These are phyloP conservation scores for Neolecta irregularis DNA, from an alignment of 1,139 yeast genomes.

Conservation along the genomic window DNA sequence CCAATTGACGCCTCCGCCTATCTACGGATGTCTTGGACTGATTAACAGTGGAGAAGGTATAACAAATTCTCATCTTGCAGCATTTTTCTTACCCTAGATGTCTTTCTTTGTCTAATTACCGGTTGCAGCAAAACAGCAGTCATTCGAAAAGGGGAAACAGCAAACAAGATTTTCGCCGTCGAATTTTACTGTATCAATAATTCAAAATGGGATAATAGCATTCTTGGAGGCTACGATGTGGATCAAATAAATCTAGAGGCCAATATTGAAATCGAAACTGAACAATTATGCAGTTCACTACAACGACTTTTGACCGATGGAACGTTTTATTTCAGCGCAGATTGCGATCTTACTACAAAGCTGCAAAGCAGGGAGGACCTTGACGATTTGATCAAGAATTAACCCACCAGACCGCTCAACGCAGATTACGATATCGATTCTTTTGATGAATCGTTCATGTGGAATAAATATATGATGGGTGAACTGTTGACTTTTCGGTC, in stretches of 20 bases:
- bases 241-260: constrained; percentile 19
- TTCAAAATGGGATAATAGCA: constrained; percentile 65
- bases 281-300: constrained; percentile 75
- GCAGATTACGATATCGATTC: constrained; percentile 22
- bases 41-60: constrained; percentile 29
- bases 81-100: constrained; percentile 36
- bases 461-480: constrained; percentile 86
- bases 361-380: constrained; percentile 38
- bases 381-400: neutral
- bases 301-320: constrained; percentile 70
- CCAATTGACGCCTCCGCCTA: constrained; percentile 38
- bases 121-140: constrained; percentile 64
- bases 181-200: constrained; percentile 68
- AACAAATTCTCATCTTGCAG: neutral
- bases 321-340: constrained; percentile 80
- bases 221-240: constrained; percentile 43
- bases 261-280: constrained; percentile 22
- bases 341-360: constrained; percentile 76
- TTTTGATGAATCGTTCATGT: constrained; percentile 77
- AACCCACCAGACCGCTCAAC: neutral
- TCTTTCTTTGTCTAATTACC: constrained; percentile 67
- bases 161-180: constrained; percentile 64
- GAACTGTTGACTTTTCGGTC: constrained; percentile 64
- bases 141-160: constrained; percentile 50
- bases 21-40: constrained; percentile 74